Conservation (phyloP, 2,329 filamentous ascomycete species). For the Paraconiothyrium brasiliense region DNA sequence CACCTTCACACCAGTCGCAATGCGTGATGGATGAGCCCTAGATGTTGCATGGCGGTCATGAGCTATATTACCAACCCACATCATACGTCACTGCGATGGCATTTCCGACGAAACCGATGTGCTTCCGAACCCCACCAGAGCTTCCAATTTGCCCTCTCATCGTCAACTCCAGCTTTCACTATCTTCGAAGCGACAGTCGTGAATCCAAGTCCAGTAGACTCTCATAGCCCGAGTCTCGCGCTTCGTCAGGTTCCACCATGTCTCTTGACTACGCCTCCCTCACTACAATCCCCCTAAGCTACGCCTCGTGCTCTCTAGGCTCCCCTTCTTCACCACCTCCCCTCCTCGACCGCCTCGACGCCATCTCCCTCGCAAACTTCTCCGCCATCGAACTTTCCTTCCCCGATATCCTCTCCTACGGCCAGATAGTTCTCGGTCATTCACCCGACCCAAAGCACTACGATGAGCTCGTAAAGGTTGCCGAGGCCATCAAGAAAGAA, state of each 20-base stretch:
- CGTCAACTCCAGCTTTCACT: background rate
- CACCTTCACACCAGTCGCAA: background rate
- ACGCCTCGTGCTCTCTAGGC: slow-evolving; percentile 66
- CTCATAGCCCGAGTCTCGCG: background rate
- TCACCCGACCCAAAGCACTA: slow-evolving; percentile 68
- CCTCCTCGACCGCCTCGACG: slow-evolving; percentile 68
- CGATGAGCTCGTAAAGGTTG: slow-evolving; percentile 64
- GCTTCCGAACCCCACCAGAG: slow-evolving; percentile 10
- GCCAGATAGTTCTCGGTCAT: slow-evolving; percentile 59
- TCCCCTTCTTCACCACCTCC: slow-evolving; percentile 53
- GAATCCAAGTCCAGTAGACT: background rate
- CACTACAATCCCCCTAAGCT: slow-evolving; percentile 59
- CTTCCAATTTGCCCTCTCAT: background rate
- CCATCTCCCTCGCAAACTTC: slow-evolving; percentile 73
- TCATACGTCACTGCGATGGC: slow-evolving; percentile 36
- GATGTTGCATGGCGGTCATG: background rate
- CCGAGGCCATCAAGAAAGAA: slow-evolving; percentile 62
- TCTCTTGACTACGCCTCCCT: slow-evolving; percentile 47
- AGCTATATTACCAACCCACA: background rate
- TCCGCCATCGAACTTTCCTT: slow-evolving; percentile 77
- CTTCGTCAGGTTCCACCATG: slow-evolving; percentile 35
- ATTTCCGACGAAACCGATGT: slow-evolving; percentile 26
- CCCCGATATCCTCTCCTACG: slow-evolving; percentile 74
- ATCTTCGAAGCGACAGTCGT: background rate
- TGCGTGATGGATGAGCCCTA: background rate